Base-by-base conservation (phyloP, 257 asterid species). In the Salvia miltiorrhiza region DNA sequence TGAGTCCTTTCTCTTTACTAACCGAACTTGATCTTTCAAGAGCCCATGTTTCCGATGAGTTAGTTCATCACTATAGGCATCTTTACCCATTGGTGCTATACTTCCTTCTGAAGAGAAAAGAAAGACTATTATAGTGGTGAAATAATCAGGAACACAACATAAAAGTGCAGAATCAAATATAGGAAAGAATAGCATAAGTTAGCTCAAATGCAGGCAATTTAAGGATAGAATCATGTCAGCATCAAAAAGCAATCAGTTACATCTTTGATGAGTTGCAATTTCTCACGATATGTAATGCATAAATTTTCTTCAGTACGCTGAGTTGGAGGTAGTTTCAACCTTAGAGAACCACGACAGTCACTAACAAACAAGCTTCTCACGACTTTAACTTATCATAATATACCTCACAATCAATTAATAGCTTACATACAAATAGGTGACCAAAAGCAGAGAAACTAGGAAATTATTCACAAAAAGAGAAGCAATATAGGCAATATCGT, bases 11-110 rank as follows among this genome's bases (percentile, higher is more conserved):
- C 86, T 87, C 82, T 87, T 91, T 44, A 87, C 86, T 63, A 89
- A 37, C 35, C 81, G 85, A 80, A 94, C 99, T 83, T 94, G 98
- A 77, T 94, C 98, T 79, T 89, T 94, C 77, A 94, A 82, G 47
- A 94, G 99, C 43, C 96, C 96, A 26, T 73, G 82, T 77, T 73
- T 94, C 71, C 84, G 82, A 13, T 81, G 86, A 73, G 74, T 63
- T 39, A 74, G 69, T n/a, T 86, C 91, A 53, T 56, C 83, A 57
- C 44, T 78, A 52, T 73, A 57, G 49, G 48, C 37, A 72, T 87
- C 92, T 65, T 71, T 83, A 47, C 82, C 80, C 97, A 90, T 77
- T 74, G 76, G 61, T 71, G 23, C 11, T 58, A 62, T 35, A 47
- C 75, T 45, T 74, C 44, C 70, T 77, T 69, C 87, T 82, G 83